A percentile compares a stretch with the other conserved stretches of the same genome.
Evolutionary conservation across 2,329 filamentous ascomycete species (phyloP).

Genomic region (Aspergillus sp.): DNA sequence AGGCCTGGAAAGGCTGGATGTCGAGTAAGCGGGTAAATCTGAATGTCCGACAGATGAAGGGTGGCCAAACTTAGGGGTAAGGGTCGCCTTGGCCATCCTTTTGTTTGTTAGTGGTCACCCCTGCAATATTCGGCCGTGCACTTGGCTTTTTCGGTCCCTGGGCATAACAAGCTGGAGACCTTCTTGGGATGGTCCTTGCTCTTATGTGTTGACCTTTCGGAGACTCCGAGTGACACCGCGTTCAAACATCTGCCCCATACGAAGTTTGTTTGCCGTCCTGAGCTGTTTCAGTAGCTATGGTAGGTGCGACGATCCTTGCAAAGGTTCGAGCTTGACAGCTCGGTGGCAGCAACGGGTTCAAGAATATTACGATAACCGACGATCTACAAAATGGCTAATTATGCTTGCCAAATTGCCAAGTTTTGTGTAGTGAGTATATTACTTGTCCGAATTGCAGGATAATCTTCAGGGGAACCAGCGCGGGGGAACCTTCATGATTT

Average conservation of each 20-base stretch:
- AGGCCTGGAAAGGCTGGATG: constrained; percentile 85
- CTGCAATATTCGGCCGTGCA: background rate
- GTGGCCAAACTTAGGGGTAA: background rate
- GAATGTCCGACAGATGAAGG: constrained; percentile 82
- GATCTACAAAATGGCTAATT: background rate
- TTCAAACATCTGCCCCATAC: background rate
- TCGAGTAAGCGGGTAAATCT: constrained; percentile 81
- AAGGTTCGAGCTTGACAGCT: background rate
- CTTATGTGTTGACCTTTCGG: background rate
- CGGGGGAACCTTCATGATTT: background rate
- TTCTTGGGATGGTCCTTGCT: background rate
- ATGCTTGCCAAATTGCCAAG: background rate
- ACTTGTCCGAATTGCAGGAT: background rate
- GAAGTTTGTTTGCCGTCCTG: background rate
- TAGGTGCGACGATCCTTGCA: background rate
- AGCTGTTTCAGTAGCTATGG: background rate
- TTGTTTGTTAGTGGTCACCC: background rate
- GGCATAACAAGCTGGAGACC: background rate
- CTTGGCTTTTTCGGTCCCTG: background rate
- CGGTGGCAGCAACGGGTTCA: background rate
- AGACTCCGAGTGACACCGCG: background rate
- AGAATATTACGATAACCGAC: background rate
- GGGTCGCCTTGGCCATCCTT: background rate
- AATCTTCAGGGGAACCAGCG: background rate
- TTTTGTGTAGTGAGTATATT: background rate